Percentiles rank a stretch among this genome's conserved stretches.
phyloP scores from a whole-genome alignment of 75 land plant species.

The Picea glauca region DNA sequence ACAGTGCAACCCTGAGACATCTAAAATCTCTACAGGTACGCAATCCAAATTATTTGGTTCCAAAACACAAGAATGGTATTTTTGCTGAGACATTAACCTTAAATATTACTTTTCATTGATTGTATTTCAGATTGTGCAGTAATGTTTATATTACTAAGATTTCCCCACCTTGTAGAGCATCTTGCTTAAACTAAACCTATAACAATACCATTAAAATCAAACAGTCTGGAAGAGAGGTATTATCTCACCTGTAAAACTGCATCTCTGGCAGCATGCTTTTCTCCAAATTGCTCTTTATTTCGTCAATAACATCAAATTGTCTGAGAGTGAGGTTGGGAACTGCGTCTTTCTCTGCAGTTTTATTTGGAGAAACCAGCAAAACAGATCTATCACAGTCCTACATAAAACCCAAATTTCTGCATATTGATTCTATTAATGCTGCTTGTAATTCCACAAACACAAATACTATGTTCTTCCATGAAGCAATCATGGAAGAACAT shows the following conservation, averaged over 20 bases:
- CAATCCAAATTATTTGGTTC: too few species aligned
- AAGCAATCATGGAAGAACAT: constrained; percentile 31
- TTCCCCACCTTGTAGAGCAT: too few species aligned
- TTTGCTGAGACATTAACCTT: background rate
- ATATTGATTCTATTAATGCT: background rate
- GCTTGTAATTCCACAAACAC: background rate
- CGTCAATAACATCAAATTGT: constrained; percentile 28
- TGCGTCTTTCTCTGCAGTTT: constrained; percentile 31
- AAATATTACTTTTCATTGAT: background rate
- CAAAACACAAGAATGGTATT: background rate
- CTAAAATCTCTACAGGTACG: too few species aligned
- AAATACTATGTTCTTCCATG: constrained; percentile 12
- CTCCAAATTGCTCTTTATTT: constrained; percentile 24
- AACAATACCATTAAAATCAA: background rate
- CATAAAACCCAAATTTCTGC: background rate
- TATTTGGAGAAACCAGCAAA: constrained; percentile 8
- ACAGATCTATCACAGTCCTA: constrained; percentile 40
- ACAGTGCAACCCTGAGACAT: too few species aligned
- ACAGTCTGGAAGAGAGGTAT: background rate
- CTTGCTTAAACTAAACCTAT: background rate
- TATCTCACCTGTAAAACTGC: constrained; percentile 20
- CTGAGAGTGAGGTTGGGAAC: constrained; percentile 19
- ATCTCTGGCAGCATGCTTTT: constrained; percentile 22
- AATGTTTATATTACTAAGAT: too few species aligned
- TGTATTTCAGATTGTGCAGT: background rate